Evolutionary conservation across 2,329 filamentous ascomycete species (phyloP), one percentile per base, ranked within the genome.

Genomic region (Blastomyces percursus): DNA sequence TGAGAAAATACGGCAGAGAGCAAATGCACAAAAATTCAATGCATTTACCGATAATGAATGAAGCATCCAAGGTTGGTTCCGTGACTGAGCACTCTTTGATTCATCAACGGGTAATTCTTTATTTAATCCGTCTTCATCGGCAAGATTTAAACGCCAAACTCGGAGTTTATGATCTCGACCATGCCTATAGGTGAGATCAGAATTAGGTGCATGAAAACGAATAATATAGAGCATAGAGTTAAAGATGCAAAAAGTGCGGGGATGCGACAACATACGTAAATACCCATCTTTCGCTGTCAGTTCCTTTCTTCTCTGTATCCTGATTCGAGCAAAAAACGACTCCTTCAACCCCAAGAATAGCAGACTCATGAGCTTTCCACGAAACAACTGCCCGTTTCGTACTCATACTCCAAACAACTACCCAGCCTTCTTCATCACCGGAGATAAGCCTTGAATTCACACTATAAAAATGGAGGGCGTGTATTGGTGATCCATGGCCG

Each of bases 11-110:
- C 78, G 64, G 71, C 86, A 87, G 65, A 82, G 81, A 1, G 88
- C 82, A 73, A 96, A 96, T 1, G 88, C 83, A 72, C 94, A 99
- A 73, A 97, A 99, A 72, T 97, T 99, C 77, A 97, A 84, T 1
- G 93, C 91, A 71, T 96, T 96, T 52, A 97, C 91, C 5, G 89
- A 81, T 5, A 99, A 78, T 3, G 89, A 83, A 74, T 96, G 84
- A 27, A 96, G 75, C n/a, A 96, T 78, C 91, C 90, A 96, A 38
- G 94, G 94, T 69, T 86, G 82, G 21, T 81, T 83, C 38, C 72
- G 66, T 77, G 82, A 30, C 42, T 66, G 46, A 35, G 63, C 30
- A 59, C 73, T 74, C 55, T 74, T 76, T 35, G 73, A 74, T 56
- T 77, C 76, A 65, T 95, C 90, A 40, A 93, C 82, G 0, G 93